Base-by-base conservation (phyloP, 192 early-diverging fungal species). In the Mortierella claussenii region DNA sequence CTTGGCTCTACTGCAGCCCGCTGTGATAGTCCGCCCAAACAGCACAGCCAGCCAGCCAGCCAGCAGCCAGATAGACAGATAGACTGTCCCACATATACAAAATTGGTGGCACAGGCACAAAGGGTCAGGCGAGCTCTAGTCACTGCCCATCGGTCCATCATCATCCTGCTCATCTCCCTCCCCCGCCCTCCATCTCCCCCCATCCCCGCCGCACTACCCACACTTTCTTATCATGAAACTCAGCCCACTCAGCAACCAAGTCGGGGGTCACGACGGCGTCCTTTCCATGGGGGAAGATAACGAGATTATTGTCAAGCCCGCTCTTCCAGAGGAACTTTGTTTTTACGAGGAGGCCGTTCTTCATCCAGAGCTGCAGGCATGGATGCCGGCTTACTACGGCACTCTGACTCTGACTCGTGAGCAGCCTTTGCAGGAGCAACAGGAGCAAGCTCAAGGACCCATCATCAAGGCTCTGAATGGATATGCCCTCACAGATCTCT, bases 251-350 rank as follows among this genome's bases (percentile, higher is more conserved):
- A 79, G 84, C 45, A 78, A 87, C 59, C 95, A 97, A 81, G 86
- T 97, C 18, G 93, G 91, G 17, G 94, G 95, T 0, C 95, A 96
- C 63, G 87, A 86, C 32, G 84, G 86, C 28, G 78, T 92, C 4
- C 64, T 96, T 33, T 78, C 80, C 11, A 71, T 85, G 28, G 85
- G 87, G 15, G 88, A 86, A 21, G 79, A 83, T 32, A 89, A 88
- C 36, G 47, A 82, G 18, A 82, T 92, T 46, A 61, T 97, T 7
- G 78, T 92, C 46, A 97, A 97, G 69, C 89, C 89, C 28, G 82
- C 85, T 32, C 78, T 81, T 33, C 52, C 68, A 34, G 82, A 79
- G 43, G 96, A 97, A 78, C 79, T 82, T 20, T 59, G 69, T 55
- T 96, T 97, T 76, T 96, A 96, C 70, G 86, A 92, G 62, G 60